phyloP scores from a whole-genome alignment of 306 rosid genomes.

The Ceratonia siliqua region DNA sequence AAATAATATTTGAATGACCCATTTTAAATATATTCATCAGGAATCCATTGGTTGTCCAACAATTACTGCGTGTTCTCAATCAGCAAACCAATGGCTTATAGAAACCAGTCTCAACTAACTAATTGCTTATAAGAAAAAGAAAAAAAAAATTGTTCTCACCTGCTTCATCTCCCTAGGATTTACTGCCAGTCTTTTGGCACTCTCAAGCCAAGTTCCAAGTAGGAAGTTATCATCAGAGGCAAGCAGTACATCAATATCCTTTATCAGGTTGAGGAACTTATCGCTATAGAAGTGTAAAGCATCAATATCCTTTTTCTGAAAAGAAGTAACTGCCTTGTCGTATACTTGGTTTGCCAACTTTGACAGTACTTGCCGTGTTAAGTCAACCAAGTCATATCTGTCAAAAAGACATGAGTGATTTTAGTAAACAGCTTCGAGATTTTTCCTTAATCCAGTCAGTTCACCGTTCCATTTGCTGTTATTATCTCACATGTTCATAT shows the following conservation, averaged over 20 bases:
- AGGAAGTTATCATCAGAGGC: constrained; percentile 84
- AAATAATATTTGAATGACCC: background rate
- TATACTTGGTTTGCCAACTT: constrained; percentile 82
- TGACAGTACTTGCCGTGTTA: constrained; percentile 85
- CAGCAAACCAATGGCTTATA: background rate
- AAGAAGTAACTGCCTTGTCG: constrained; percentile 62
- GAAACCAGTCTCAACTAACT: constrained; percentile 12
- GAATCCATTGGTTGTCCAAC: background rate
- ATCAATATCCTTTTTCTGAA: constrained; percentile 52
- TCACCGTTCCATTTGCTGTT: background rate
- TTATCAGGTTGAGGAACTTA: constrained; percentile 69
- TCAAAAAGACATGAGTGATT: constrained; percentile 28
- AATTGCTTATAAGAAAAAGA: background rate
- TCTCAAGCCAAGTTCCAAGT: constrained; percentile 93
- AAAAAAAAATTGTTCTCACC: constrained; percentile 44
- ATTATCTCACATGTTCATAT: constrained; percentile 1
- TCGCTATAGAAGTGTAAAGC: constrained; percentile 54
- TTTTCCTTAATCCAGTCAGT: constrained; percentile 13
- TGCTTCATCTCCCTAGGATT: constrained; percentile 64
- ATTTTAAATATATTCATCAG: background rate
- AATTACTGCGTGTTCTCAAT: background rate
- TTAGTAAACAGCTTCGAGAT: background rate
- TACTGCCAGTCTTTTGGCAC: constrained; percentile 71
- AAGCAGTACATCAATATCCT: constrained; percentile 78
- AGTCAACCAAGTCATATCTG: constrained; percentile 96